These are phyloP conservation scores for Scheffersomyces lignicola DNA, from an alignment of 1,139 yeast species.

Conservation along the genomic window DNA sequence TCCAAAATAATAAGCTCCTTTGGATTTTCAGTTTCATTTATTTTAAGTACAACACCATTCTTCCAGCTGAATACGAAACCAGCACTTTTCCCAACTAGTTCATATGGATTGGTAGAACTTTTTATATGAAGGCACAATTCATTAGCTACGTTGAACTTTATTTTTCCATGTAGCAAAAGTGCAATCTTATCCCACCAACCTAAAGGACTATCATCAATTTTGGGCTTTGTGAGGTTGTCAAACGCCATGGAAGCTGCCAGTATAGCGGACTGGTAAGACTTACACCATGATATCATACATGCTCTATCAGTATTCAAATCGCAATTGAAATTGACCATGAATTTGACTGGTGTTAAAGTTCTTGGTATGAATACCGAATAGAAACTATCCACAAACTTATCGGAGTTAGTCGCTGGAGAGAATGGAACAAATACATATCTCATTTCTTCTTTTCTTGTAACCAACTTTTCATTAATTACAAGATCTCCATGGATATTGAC, in stretches of 20 bases:
- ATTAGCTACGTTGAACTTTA: slow-evolving; percentile 52
- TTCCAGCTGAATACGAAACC: slow-evolving; percentile 85
- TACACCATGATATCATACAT: slow-evolving; percentile 46
- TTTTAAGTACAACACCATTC: slow-evolving; percentile 56
- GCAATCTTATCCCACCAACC: slow-evolving; percentile 69
- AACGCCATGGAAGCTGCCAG: slow-evolving; percentile 40
- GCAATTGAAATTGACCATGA: slow-evolving; percentile 36
- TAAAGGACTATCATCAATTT: slow-evolving; percentile 79
- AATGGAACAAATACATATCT: slow-evolving; percentile 47
- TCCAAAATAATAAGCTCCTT: slow-evolving; percentile 61
- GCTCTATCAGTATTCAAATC: slow-evolving; percentile 37
- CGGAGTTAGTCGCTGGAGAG: slow-evolving; percentile 38
- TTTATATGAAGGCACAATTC: slow-evolving; percentile 56
- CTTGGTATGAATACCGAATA: slow-evolving; percentile 43
- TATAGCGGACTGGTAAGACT: slow-evolving; percentile 42
- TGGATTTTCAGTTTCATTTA: slow-evolving; percentile 65
- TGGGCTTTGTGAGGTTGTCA: slow-evolving; percentile 66
- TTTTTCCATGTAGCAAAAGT: slow-evolving; percentile 44
- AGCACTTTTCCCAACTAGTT: slow-evolving; percentile 63
- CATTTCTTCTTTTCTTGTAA: slow-evolving; percentile 39
- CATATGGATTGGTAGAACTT: slow-evolving; percentile 78
- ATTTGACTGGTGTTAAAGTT: slow-evolving; percentile 47
- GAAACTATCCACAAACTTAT: slow-evolving; percentile 32
- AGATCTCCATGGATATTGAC: slow-evolving; percentile 36
- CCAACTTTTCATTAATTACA: slow-evolving; percentile 45